phyloP scores from a whole-genome alignment of 192 early-diverging fungal genomes.

The Allomyces arbusculus region DNA sequence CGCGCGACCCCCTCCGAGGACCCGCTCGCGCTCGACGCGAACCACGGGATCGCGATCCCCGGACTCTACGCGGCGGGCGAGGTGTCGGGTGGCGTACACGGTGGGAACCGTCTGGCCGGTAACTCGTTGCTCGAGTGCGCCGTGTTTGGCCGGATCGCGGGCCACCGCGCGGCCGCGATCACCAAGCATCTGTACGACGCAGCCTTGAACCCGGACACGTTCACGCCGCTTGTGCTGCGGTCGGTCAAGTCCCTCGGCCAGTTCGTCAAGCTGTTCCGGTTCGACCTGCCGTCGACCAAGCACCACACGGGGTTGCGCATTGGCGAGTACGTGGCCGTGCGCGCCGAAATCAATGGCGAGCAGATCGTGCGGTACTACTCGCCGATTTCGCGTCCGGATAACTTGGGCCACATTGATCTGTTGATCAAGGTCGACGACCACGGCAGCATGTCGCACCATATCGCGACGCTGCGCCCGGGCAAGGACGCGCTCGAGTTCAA shows the following conservation, averaged over 20 bases:
- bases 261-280: background rate
- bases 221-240: background rate
- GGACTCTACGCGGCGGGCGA: conserved; percentile 83
- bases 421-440: background rate
- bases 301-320: background rate
- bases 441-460: background rate
- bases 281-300: background rate
- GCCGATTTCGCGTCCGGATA: background rate
- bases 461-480: background rate
- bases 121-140: conserved; percentile 86
- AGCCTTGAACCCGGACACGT: background rate
- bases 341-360: background rate
- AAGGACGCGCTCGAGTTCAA: background rate
- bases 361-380: background rate
- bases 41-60: conserved; percentile 34
- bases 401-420: background rate
- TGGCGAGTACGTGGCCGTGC: background rate
- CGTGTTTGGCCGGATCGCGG: conserved; percentile 86
- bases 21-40: conserved; percentile 13
- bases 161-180: conserved; percentile 15
- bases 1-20: background rate
- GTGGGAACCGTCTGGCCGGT: conserved; percentile 88
- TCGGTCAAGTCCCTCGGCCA: background rate
- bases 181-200: background rate
- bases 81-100: conserved; percentile 88